phyloP scores from a whole-genome alignment of 2,329 filamentous ascomycete species.

The Epichloe festucae region DNA sequence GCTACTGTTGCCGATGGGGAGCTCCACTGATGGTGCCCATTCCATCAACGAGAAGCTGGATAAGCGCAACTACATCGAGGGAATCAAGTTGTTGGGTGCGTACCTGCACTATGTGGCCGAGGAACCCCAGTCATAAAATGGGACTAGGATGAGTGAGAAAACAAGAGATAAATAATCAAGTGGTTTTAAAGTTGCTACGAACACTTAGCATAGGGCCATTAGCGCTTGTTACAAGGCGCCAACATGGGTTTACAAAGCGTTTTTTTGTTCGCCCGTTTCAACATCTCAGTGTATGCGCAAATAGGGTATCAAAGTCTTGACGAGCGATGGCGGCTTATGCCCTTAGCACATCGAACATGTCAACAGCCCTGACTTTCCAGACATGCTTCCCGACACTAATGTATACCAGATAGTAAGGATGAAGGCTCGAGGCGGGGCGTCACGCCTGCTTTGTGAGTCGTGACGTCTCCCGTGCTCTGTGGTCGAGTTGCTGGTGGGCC shows the following conservation, averaged over 20 bases:
- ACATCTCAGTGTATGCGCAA: too few species aligned
- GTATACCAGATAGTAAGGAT: too few species aligned
- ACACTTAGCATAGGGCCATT: neutral
- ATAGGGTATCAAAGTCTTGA: too few species aligned
- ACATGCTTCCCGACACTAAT: too few species aligned
- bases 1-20: conserved; percentile 88
- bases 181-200: neutral
- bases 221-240: neutral
- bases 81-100: conserved; percentile 85
- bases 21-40: conserved; percentile 90
- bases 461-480: too few species aligned
- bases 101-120: conserved; percentile 95
- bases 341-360: too few species aligned
- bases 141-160: neutral
- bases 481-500: too few species aligned
- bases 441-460: too few species aligned
- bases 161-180: neutral
- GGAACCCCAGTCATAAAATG: conserved; percentile 46
- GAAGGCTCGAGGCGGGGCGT: too few species aligned
- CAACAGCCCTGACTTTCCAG: too few species aligned
- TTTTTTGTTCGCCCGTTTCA: neutral
- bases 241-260: neutral
- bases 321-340: too few species aligned
- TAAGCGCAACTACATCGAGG: conserved; percentile 94
- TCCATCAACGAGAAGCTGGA: conserved; percentile 98